Percentiles rank a stretch among this genome's conserved stretches.
These are phyloP conservation scores for Tolypocladium cylindrosporum DNA, from an alignment of 2,329 filamentous ascomycete species.

Conservation along the genomic window DNA sequence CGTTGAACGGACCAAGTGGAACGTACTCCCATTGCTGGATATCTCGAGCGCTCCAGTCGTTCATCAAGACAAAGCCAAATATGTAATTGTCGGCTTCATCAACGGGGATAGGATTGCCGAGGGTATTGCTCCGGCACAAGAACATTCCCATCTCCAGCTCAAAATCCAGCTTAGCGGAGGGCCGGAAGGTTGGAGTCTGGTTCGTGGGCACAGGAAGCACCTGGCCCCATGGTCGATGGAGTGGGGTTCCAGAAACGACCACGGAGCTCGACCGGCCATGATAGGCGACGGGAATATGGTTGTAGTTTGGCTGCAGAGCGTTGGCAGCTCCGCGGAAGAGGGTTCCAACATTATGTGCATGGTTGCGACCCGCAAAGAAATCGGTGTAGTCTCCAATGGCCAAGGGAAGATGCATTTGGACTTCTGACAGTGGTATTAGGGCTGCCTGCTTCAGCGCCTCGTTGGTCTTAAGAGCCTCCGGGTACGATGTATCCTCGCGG, in stretches of 20 bases:
- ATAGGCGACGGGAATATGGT: conserved; percentile 70
- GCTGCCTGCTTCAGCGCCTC: conserved; percentile 17
- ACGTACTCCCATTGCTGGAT: conserved; percentile 53
- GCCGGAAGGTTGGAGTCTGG: conserved; percentile 13
- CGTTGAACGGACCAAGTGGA: conserved; percentile 51
- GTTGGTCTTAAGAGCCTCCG: conserved; percentile 25
- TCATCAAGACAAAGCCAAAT: conserved; percentile 59
- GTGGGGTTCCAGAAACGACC: conserved; percentile 62
- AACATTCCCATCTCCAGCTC: conserved; percentile 74
- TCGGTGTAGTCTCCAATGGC: conserved; percentile 76
- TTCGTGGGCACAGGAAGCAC: conserved; percentile 56
- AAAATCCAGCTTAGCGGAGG: conserved; percentile 48
- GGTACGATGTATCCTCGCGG: conserved; percentile 40
- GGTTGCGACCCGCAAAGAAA: conserved; percentile 72
- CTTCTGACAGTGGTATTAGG: conserved; percentile 27
- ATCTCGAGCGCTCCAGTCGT: conserved; percentile 55
- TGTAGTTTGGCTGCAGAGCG: conserved; percentile 76
- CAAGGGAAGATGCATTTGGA: conserved; percentile 64
- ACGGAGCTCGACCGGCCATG: conserved; percentile 70
- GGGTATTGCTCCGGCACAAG: conserved; percentile 52
- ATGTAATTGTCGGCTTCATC: conserved; percentile 57
- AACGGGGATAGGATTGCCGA: conserved; percentile 57
- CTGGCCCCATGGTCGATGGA: conserved; percentile 65
- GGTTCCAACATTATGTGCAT: conserved; percentile 60
- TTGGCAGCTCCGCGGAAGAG: conserved; percentile 66